These are phyloP conservation scores for Sporothrix globosa DNA, from an alignment of 2,329 filamentous ascomycete species.

Conservation along the genomic window DNA sequence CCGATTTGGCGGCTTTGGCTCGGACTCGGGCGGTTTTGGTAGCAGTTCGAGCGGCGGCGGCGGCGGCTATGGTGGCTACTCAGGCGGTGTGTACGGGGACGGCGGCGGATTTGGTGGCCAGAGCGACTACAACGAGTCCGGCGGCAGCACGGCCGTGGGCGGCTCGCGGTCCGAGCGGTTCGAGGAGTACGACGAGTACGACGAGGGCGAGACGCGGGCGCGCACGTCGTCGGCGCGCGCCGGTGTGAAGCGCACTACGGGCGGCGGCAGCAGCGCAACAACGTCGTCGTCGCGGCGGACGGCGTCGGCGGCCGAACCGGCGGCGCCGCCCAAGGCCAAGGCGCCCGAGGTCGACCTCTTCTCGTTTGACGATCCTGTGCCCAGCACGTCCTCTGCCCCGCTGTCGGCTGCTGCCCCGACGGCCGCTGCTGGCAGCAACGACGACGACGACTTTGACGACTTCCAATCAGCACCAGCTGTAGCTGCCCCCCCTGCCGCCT, in stretches of 20 bases:
- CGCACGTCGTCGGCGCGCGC: constrained; percentile 53
- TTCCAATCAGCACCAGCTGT: constrained; percentile 84
- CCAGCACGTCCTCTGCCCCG: constrained; percentile 45
- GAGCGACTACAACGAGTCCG: constrained; percentile 68
- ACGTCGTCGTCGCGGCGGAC: constrained; percentile 50
- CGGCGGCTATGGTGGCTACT: constrained; percentile 61
- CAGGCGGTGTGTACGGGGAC: constrained; percentile 85
- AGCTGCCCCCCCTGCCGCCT: constrained; percentile 36
- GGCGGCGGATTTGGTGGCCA: constrained; percentile 90
- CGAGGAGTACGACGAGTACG: constrained; percentile 96
- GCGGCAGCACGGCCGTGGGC: constrained; percentile 39
- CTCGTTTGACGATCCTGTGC: constrained; percentile 76
- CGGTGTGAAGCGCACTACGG: constrained; percentile 43
- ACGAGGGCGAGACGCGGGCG: constrained; percentile 65
- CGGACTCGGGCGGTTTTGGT: constrained; percentile 73
- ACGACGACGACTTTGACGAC: constrained; percentile 96
- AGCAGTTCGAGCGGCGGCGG: constrained; percentile 60
- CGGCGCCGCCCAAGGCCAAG: constrained; percentile 73
- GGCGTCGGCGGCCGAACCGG: constrained; percentile 46
- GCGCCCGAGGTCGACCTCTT: constrained; percentile 91
- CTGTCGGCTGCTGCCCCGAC: constrained; percentile 56
- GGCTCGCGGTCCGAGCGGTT: constrained; percentile 73
- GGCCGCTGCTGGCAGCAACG: constrained; percentile 58
- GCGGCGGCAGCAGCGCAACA: constrained; percentile 26
- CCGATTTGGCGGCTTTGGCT: constrained; percentile 90